Evolutionary conservation across 75 land plant species (phyloP).

Genomic region (Ceratopteris richardii): DNA sequence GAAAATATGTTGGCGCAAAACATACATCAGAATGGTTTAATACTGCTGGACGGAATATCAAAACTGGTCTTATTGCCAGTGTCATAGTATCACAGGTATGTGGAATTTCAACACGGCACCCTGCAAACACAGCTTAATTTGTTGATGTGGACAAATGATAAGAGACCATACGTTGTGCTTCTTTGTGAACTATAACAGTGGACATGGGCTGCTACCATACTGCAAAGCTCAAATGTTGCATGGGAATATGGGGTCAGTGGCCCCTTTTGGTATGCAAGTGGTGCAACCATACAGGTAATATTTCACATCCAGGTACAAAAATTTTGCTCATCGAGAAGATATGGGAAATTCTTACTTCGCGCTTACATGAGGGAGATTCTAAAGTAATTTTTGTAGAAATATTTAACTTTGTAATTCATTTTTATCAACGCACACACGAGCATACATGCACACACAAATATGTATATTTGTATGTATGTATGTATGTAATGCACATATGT

Average conservation of each 20-base stretch:
- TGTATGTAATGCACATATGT: too few relatives aligned
- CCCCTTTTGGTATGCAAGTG: slow-evolving; percentile 99
- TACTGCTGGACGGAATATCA: slow-evolving; percentile 89
- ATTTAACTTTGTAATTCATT: too few relatives aligned
- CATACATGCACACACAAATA: too few relatives aligned
- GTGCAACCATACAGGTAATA: slow-evolving; percentile 85
- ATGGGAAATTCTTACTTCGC: too few relatives aligned
- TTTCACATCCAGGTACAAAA: too few relatives aligned
- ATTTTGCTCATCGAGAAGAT: too few relatives aligned
- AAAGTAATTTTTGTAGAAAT: too few relatives aligned
- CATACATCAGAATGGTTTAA: slow-evolving; percentile 99
- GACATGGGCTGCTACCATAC: slow-evolving; percentile 99
- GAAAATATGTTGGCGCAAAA: slow-evolving; percentile 69
- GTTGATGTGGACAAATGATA: too few relatives aligned
- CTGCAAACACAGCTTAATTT: too few relatives aligned
- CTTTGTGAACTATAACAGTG: slow-evolving; percentile 69
- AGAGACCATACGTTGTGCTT: neutral
- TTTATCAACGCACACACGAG: too few relatives aligned
- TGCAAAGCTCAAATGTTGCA: slow-evolving; percentile 98
- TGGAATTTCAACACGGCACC: neutral
- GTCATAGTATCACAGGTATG: slow-evolving; percentile 95
- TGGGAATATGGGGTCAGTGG: slow-evolving; percentile 98
- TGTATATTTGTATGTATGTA: too few relatives aligned
- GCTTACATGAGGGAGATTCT: neutral
- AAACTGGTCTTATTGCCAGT: slow-evolving; percentile 97